These are phyloP conservation scores for Aspergillus sclerotioniger DNA, from an alignment of 495 filamentous ascomycete species.

Conservation along the genomic window DNA sequence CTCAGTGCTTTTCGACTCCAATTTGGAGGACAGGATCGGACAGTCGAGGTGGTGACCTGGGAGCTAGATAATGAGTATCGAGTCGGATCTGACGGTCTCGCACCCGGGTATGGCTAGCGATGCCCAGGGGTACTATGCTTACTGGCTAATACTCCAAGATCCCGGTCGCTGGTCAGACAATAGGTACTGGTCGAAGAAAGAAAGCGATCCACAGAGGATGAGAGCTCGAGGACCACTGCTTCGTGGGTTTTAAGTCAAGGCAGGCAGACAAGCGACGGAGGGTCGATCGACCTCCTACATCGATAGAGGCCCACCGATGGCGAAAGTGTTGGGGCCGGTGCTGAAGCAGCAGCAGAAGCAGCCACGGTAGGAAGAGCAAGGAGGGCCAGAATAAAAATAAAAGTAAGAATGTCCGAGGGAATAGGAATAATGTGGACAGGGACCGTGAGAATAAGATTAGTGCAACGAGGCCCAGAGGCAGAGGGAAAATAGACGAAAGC, in stretches of 20 bases:
- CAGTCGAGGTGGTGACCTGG: not conserved
- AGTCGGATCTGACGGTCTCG: not conserved
- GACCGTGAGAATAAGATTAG: conserved; percentile 8
- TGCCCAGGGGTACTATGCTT: conserved; percentile 1
- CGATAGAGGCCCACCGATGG: conserved; percentile 2
- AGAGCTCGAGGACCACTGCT: not conserved
- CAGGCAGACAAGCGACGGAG: not conserved
- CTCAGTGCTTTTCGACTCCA: not conserved
- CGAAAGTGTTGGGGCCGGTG: not conserved
- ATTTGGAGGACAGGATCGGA: not conserved
- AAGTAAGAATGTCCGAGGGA: not conserved
- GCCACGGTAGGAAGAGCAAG: not conserved
- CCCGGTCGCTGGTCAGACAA: conserved; percentile 1
- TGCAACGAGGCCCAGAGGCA: conserved; percentile 19
- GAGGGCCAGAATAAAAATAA: not conserved
- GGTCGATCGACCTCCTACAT: conserved; percentile 2
- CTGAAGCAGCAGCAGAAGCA: conserved; percentile 10
- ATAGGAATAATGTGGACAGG: not conserved
- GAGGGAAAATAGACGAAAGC: conserved; percentile 10
- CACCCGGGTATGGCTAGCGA: not conserved
- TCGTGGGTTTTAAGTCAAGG: conserved; percentile 2
- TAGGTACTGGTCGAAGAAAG: not conserved
- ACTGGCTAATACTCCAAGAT: not conserved
- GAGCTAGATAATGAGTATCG: not conserved
- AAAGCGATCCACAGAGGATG: not conserved